Conservation (phyloP, 176 grass and related monocot genomes). For the Echinochloa phyllopogon region DNA sequence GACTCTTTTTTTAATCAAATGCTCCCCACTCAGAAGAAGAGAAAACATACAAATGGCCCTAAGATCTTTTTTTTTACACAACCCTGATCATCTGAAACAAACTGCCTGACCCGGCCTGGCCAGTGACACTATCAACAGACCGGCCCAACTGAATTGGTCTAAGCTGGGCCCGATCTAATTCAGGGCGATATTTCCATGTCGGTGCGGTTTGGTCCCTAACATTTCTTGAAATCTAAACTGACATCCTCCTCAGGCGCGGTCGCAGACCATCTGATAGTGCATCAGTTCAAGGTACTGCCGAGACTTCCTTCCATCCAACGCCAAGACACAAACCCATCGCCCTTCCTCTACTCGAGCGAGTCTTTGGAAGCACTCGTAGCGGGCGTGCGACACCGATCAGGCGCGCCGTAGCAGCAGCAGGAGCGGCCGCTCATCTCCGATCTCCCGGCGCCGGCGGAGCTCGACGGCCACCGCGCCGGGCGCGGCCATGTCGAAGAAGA, state of each 20-base stretch:
- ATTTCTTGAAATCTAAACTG: neutral
- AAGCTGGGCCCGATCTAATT: neutral
- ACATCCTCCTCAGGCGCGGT: neutral
- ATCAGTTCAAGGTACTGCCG: neutral
- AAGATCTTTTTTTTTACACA: too few species aligned
- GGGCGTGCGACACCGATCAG: slow-evolving; percentile 27
- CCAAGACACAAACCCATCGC: slow-evolving; percentile 30
- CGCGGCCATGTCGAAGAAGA: slow-evolving; percentile 95
- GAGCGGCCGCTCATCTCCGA: neutral
- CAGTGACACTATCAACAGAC: too few species aligned
- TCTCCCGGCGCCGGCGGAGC: slow-evolving; percentile 31
- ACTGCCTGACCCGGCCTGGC: neutral
- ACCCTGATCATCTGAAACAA: neutral
- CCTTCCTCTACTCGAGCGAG: neutral
- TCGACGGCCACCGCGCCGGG: slow-evolving; percentile 22
- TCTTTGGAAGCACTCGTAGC: neutral
- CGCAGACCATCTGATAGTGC: neutral
- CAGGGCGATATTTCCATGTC: neutral
- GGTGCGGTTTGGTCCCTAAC: neutral
- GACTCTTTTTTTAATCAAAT: too few species aligned
- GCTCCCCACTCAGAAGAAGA: neutral
- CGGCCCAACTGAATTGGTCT: neutral
- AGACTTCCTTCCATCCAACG: neutral
- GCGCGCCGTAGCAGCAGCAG: neutral
- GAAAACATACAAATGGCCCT: neutral